A percentile compares a stretch with the other conserved stretches of the same genome.
Evolutionary conservation across 163 green algal genomes (phyloP).

Genomic region (Smithsoniella earleae): DNA sequence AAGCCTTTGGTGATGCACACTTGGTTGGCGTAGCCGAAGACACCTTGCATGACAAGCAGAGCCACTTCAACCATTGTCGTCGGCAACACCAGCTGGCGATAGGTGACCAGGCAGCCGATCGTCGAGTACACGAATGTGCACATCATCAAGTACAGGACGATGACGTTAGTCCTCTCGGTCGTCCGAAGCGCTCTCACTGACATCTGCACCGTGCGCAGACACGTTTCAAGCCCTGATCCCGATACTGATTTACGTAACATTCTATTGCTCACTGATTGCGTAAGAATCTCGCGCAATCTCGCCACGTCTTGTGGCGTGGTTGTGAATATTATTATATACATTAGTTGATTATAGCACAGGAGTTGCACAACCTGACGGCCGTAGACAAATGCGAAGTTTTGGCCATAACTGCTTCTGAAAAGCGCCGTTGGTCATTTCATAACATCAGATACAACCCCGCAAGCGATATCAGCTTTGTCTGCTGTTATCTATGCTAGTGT

Average conservation of each 20-base stretch:
- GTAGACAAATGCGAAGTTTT: no score
- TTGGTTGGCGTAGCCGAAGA: not conserved
- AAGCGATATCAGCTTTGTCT: no score
- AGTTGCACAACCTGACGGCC: not conserved
- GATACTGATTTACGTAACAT: not conserved
- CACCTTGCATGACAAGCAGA: not conserved
- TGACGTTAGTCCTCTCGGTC: not conserved
- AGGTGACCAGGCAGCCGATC: not conserved
- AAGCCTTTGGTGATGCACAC: not conserved
- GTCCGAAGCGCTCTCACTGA: not conserved
- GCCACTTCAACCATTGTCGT: not conserved
- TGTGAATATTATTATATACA: not conserved
- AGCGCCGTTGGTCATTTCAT: no score
- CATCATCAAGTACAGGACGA: conserved; percentile 3
- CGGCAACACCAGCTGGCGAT: not conserved
- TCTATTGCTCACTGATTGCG: not conserved
- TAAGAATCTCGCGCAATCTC: not conserved
- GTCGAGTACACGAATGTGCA: not conserved
- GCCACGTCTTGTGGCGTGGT: not conserved
- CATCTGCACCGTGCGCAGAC: not conserved
- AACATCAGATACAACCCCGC: no score
- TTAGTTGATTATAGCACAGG: no score
- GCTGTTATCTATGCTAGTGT: no score
- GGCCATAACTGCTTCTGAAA: no score
- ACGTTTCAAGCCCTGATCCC: not conserved